phyloP scores from a whole-genome alignment of 495 filamentous ascomycete species.

The Cercophora scortea region DNA sequence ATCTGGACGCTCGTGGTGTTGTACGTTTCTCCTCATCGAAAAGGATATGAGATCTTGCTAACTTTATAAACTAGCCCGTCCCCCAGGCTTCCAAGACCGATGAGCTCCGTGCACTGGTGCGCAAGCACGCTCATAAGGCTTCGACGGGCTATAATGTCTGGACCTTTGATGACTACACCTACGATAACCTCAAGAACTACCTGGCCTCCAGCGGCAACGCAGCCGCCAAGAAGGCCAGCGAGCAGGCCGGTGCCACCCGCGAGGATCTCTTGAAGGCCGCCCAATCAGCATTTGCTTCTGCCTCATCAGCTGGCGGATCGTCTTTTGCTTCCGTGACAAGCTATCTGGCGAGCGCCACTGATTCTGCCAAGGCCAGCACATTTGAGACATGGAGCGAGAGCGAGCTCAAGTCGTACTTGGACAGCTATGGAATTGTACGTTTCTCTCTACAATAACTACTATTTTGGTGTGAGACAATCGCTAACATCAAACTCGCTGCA shows the following conservation, averaged over 20 bases:
- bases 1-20: conserved; percentile 56
- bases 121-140: conserved; percentile 65
- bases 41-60: not conserved
- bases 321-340: conserved; percentile 69
- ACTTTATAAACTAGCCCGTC: conserved; percentile 49
- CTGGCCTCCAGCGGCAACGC: conserved; percentile 48
- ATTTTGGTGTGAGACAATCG: too few species aligned
- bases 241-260: conserved; percentile 57
- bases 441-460: too few species aligned
- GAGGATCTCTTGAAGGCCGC: conserved; percentile 68
- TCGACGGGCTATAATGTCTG: conserved; percentile 64
- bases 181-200: conserved; percentile 68
- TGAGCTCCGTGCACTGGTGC: conserved; percentile 69
- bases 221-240: conserved; percentile 60
- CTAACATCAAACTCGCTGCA: too few species aligned
- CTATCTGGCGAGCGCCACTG: conserved; percentile 61
- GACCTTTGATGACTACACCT: conserved; percentile 79
- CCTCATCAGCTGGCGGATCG: conserved; percentile 57
- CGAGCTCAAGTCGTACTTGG: conserved; percentile 74
- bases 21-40: conserved; percentile 1
- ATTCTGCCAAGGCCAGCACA: conserved; percentile 55
- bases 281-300: conserved; percentile 60
- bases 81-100: conserved; percentile 71
- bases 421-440: conserved; percentile 60
- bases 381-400: conserved; percentile 76